A percentile compares a stretch with the other conserved stretches of the same genome.
phyloP scores from a whole-genome alignment of 495 filamentous ascomycete species.

The Trypethelium eluteriae region DNA sequence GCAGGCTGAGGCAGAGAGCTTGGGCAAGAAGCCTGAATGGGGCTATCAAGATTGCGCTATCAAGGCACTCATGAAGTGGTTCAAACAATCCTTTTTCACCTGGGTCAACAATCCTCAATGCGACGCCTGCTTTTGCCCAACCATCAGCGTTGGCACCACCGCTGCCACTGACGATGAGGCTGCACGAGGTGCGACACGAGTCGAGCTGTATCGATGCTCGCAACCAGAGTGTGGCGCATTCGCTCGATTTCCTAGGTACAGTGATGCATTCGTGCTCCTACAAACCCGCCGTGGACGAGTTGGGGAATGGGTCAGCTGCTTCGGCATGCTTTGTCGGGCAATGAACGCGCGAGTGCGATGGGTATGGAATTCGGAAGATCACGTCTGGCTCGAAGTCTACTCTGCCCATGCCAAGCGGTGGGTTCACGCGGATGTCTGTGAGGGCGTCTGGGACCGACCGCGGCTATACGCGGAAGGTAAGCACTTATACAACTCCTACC shows the following conservation, averaged over 20 bases:
- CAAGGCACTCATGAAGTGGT: constrained; percentile 88
- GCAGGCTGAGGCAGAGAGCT: constrained; percentile 74
- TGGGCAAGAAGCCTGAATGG: constrained; percentile 84
- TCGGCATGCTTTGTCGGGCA: constrained; percentile 95
- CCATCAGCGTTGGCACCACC: constrained; percentile 69
- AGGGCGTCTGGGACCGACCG: constrained; percentile 93
- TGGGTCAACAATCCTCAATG: constrained; percentile 96
- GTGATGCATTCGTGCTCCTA: constrained; percentile 88
- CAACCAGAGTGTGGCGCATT: constrained; percentile 58
- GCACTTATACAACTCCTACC: constrained; percentile 19
- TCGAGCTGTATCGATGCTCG: constrained; percentile 85
- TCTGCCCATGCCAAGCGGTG: constrained; percentile 88
- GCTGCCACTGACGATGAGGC: constrained; percentile 80
- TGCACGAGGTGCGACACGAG: constrained; percentile 74
- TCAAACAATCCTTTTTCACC: constrained; percentile 86
- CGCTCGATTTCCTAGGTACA: constrained; percentile 90
- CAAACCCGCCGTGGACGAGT: constrained; percentile 76
- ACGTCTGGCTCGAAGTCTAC: constrained; percentile 96
- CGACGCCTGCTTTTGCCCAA: constrained; percentile 70
- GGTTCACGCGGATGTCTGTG: constrained; percentile 95
- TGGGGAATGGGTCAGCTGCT: constrained; percentile 98
- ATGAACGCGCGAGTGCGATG: constrained; percentile 85
- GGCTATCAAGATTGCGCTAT: constrained; percentile 98
- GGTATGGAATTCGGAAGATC: constrained; percentile 98
- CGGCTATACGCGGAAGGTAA: constrained; percentile 81